Evolutionary conservation across 768 basidiomycete genomes (phyloP), one percentile per base, ranked within the genome.

Genomic region (Psilocybe cyanescens): DNA sequence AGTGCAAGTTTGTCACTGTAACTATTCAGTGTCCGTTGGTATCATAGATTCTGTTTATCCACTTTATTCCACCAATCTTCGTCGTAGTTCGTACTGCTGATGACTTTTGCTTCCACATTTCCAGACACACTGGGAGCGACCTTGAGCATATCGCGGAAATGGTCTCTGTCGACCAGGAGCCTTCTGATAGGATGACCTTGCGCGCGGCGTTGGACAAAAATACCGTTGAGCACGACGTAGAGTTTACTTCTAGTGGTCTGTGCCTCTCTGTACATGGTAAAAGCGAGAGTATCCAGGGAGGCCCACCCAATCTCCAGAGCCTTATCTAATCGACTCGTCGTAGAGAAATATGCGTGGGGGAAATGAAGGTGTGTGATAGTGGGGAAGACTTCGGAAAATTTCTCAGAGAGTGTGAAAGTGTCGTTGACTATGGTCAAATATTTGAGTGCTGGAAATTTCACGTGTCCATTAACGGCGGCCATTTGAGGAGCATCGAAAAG

Each of bases 61-160:
- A 28, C 59, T 41, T 68, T 65, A 3, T 65, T 69, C 74, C 75
- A 76, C 72, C 74, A 75, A 49, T 67, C 69, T 60, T 78, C 75
- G 8, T 60, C 44, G 50, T 74, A 76, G 48, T 72, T 74, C 8
- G 60, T 61, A 5, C 48, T 41, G 29, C 51, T 55, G 46, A 76
- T 39, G 16, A 65, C 54, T 19, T 67, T 54, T 5, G 73, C 46
- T 14, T 57, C 48, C 57, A 65, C 62, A 29, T 55, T 46, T 8
- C 44, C 51, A 44, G 41, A 66, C 19, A 54, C 56, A 39, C 31
- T 51, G 12, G 51, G 52, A 1, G 41, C 59, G 1, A 46, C 46
- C 14, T 55, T 65, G 1, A 58, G 35, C 6, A 71, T 57, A 33
- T 63, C 56, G 8, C 44, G 50, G 4, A 68, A 55, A 11, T 71